Percentiles rank a stretch among this genome's conserved stretches.
These are phyloP conservation scores for Pichia sp. DNA, from an alignment of 1,139 yeast genomes.

Conservation along the genomic window DNA sequence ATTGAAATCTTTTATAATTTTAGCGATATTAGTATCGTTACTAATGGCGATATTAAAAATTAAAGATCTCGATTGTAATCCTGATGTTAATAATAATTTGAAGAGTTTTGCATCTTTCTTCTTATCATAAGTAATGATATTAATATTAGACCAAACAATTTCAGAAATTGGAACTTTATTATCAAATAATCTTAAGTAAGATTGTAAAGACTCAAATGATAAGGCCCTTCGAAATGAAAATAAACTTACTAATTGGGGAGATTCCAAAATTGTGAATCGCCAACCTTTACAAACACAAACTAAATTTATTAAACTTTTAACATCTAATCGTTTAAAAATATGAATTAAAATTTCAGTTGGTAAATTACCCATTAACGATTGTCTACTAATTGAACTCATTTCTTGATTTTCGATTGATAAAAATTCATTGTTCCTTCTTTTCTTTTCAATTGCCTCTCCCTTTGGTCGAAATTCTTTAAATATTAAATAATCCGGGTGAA, in stretches of 20 bases:
- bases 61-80: background rate
- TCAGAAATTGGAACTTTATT: slow-evolving; percentile 9
- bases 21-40: background rate
- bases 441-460: slow-evolving; percentile 1
- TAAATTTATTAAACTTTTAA: slow-evolving; percentile 6
- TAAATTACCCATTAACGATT: slow-evolving; percentile 8
- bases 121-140: background rate
- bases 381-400: background rate
- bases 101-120: background rate
- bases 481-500: background rate
- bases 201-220: slow-evolving; percentile 1
- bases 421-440: background rate
- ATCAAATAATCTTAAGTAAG: slow-evolving; percentile 11
- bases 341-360: slow-evolving; percentile 11
- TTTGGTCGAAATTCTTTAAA: background rate
- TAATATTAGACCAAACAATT: slow-evolving; percentile 2
- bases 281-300: slow-evolving; percentile 13
- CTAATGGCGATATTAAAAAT: background rate
- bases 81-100: slow-evolving; percentile 6
- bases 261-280: slow-evolving; percentile 12
- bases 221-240: slow-evolving; percentile 2
- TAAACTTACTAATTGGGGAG: slow-evolving; percentile 11
- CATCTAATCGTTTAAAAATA: slow-evolving; percentile 7
- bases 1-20: background rate
- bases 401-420: background rate